Evolutionary conservation across 352 stramenopile species (phyloP).

Genomic region (Detonula confervacea): DNA sequence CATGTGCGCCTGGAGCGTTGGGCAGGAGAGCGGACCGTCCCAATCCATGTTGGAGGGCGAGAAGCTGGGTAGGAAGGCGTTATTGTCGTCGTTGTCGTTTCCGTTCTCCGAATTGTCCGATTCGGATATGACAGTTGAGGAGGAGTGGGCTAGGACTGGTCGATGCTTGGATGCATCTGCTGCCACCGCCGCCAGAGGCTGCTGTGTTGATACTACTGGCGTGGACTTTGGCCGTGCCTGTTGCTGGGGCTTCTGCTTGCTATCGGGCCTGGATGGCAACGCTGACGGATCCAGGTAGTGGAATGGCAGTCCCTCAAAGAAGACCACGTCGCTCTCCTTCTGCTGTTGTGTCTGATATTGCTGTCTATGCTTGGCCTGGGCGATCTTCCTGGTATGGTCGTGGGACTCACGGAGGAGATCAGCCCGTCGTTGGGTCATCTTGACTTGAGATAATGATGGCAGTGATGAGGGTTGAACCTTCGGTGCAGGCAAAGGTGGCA

Average conservation of each 20-base stretch:
- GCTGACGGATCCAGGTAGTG: constrained; percentile 69
- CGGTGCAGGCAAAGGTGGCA: neutral
- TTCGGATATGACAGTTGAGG: constrained; percentile 32
- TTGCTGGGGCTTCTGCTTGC: neutral
- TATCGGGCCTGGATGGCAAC: constrained; percentile 17
- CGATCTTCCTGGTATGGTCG: constrained; percentile 15
- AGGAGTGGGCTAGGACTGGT: constrained; percentile 17
- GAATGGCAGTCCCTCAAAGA: constrained; percentile 80
- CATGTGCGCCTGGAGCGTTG: constrained; percentile 22
- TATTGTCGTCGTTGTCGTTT: constrained; percentile 14
- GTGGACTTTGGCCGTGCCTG: neutral
- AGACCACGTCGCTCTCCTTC: constrained; percentile 62
- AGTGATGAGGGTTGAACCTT: too few species aligned
- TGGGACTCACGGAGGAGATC: constrained; percentile 2
- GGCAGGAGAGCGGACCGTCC: constrained; percentile 37
- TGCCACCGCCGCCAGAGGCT: too few species aligned
- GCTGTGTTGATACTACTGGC: too few species aligned
- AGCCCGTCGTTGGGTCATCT: constrained; percentile 4
- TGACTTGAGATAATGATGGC: neutral
- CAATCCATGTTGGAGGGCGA: constrained; percentile 44
- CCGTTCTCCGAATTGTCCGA: constrained; percentile 25
- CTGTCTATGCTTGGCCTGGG: constrained; percentile 13
- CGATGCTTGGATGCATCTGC: too few species aligned
- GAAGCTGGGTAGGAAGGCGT: constrained; percentile 31
- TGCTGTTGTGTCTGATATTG: constrained; percentile 7